phyloP scores from a whole-genome alignment of 495 filamentous ascomycete species.

The Penicillium argentinense region DNA sequence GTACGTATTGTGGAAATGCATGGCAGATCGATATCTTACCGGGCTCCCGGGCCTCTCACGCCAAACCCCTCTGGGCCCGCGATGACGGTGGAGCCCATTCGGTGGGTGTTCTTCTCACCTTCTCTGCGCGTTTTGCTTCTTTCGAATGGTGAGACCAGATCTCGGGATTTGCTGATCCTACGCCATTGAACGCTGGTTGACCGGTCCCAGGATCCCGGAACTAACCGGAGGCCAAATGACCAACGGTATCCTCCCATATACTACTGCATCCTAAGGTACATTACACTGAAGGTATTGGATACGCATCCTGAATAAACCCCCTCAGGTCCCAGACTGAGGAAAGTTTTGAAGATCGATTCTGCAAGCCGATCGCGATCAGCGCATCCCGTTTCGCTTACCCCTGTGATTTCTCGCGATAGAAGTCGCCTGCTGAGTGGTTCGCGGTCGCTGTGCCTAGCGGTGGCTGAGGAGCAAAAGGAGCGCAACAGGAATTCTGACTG shows the following conservation, averaged over 20 bases:
- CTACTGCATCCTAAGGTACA: too few species aligned
- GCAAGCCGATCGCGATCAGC: conserved; percentile 2
- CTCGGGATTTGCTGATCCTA: conserved; percentile 3
- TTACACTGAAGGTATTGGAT: too few species aligned
- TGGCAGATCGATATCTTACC: conserved; percentile 26
- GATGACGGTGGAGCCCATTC: conserved; percentile 14
- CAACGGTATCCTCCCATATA: too few species aligned
- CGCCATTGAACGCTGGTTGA: neutral
- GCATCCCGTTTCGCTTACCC: neutral
- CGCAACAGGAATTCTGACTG: neutral
- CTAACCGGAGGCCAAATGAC: too few species aligned
- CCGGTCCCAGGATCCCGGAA: too few species aligned
- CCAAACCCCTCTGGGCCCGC: conserved; percentile 4
- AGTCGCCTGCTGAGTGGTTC: too few species aligned
- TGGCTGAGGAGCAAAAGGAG: conserved; percentile 10
- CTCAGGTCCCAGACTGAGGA: neutral
- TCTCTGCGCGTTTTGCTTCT: conserved; percentile 6
- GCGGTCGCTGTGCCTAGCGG: conserved; percentile 6
- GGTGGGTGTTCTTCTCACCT: conserved; percentile 11
- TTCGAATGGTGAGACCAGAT: conserved; percentile 1
- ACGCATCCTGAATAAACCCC: neutral
- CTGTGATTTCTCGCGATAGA: too few species aligned
- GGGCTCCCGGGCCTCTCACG: conserved; percentile 16
- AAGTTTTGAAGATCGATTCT: neutral
- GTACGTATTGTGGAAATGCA: too few species aligned